Evolutionary conservation across 2,329 filamentous ascomycete genomes (phyloP).

Genomic region (Fusarium sp.): DNA sequence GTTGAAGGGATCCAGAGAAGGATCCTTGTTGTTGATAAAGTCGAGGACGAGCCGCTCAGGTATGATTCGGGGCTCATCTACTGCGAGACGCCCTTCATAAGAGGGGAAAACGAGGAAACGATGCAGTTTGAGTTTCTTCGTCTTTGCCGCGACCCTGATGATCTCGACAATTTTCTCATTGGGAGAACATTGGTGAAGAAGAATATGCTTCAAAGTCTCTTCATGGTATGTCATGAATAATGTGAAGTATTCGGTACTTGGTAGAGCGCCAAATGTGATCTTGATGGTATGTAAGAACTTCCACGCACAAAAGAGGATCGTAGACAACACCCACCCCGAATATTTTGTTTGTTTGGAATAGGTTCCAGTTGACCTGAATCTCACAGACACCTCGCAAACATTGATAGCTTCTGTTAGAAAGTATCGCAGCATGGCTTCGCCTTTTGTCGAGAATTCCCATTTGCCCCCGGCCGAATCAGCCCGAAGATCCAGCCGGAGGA

Average conservation of each 20-base stretch:
- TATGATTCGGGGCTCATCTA: background rate
- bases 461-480: background rate
- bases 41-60: background rate
- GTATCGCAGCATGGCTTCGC: background rate
- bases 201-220: slow-evolving; percentile 9
- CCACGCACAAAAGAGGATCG: background rate
- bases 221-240: background rate
- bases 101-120: slow-evolving; percentile 9
- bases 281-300: background rate
- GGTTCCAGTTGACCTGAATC: background rate
- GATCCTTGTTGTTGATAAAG: slow-evolving; percentile 5
- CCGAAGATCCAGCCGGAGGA: slow-evolving; percentile 4
- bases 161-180: background rate
- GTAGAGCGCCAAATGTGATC: background rate
- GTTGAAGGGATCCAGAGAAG: background rate
- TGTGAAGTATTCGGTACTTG: too few relatives aligned
- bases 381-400: slow-evolving; percentile 2
- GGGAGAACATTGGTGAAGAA: background rate
- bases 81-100: background rate
- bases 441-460: too few relatives aligned
- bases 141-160: background rate
- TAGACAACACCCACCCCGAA: background rate
- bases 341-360: background rate
- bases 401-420: background rate
- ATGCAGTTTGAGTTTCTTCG: background rate